These are phyloP conservation scores for Penicillium olsonii DNA, from an alignment of 2,329 filamentous ascomycete genomes.

Conservation along the genomic window DNA sequence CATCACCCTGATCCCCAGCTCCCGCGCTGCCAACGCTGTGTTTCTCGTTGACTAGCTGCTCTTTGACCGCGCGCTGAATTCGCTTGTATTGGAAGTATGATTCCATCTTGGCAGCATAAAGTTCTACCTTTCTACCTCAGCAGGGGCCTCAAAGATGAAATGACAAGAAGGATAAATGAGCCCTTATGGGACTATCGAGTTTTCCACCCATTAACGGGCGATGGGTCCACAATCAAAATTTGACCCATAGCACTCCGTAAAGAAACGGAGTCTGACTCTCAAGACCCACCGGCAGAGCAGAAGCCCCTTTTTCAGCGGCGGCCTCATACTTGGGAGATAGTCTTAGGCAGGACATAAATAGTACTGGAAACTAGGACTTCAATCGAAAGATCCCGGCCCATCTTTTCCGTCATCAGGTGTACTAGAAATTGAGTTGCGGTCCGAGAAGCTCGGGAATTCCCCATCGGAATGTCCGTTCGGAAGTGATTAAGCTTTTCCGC, in stretches of 20 bases:
- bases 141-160: not conserved
- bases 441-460: not conserved
- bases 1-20: not conserved
- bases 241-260: no score
- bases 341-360: not conserved
- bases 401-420: not conserved
- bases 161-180: conserved; percentile 8
- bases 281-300: not conserved
- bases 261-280: not conserved
- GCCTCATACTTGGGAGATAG: not conserved
- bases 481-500: not conserved
- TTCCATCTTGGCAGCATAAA: conserved; percentile 13
- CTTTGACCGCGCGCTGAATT: conserved; percentile 12
- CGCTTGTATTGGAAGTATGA: conserved; percentile 20
- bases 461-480: not conserved
- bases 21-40: not conserved
- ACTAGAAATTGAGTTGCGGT: not conserved
- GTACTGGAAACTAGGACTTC: not conserved
- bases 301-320: not conserved
- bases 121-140: not conserved
- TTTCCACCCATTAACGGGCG: not conserved
- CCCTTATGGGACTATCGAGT: not conserved
- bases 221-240: not conserved
- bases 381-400: no score
- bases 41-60: conserved; percentile 8